A percentile compares a stretch with the other conserved stretches of the same genome.
These are phyloP conservation scores for Lophiostoma macrostomum DNA, from an alignment of 495 filamentous ascomycete genomes.

Conservation along the genomic window DNA sequence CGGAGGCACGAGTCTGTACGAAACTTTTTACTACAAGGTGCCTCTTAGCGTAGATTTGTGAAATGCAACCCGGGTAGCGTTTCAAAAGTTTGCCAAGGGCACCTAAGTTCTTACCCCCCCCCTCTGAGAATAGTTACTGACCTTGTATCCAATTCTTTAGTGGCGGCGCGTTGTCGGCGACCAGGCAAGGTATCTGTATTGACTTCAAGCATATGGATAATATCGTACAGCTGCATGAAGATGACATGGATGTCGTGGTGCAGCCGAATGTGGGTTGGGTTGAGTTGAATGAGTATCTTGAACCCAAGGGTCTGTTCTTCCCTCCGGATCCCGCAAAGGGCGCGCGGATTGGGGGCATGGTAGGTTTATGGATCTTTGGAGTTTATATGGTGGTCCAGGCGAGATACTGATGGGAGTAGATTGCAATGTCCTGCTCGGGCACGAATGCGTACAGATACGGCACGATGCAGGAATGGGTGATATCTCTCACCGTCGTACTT, in stretches of 20 bases:
- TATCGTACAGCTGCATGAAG: slow-evolving; percentile 64
- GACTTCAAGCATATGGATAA: slow-evolving; percentile 74
- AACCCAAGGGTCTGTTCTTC: slow-evolving; percentile 67
- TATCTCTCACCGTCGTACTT: slow-evolving; percentile 82
- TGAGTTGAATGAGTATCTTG: slow-evolving; percentile 65
- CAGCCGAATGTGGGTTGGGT: slow-evolving; percentile 81
- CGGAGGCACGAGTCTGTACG: slow-evolving; percentile 69
- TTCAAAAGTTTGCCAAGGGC: no score
- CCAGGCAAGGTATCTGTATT: slow-evolving; percentile 68
- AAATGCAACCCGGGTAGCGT: no score
- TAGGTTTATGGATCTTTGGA: slow-evolving; percentile 55
- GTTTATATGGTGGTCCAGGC: background rate
- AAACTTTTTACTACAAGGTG: no score
- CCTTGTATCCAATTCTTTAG: no score
- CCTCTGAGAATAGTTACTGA: no score
- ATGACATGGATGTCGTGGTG: slow-evolving; percentile 77
- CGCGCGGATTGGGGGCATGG: slow-evolving; percentile 90
- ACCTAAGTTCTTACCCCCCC: no score
- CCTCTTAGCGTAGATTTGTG: no score
- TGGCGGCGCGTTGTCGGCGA: slow-evolving; percentile 73
- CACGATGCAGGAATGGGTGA: slow-evolving; percentile 93
- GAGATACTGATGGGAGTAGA: slow-evolving; percentile 3
- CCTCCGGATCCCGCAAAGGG: slow-evolving; percentile 77
- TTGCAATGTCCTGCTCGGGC: slow-evolving; percentile 66
- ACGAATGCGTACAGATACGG: slow-evolving; percentile 93